Base-by-base conservation (phyloP, 2,329 filamentous ascomycete genomes). In the Periconia macrospinosa region DNA sequence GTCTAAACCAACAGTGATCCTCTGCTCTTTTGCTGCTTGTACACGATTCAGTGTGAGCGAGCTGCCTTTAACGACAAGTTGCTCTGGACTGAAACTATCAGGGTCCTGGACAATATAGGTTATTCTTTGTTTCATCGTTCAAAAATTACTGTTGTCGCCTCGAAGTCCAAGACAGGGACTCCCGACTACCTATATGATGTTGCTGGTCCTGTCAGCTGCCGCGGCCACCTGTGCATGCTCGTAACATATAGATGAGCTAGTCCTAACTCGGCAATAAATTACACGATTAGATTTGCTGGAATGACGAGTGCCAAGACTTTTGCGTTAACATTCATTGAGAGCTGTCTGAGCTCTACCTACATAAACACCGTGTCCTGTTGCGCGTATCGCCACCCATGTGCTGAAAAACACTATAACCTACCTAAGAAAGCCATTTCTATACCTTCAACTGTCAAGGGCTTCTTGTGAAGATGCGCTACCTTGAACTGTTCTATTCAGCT, bases 1-100 rank as follows among this genome's bases (percentile, higher is more conserved):
- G 46, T 86, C 80, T 18, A 92, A 76, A 37, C 83, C 81, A 57
- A 94, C 75, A 1, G 91, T 96, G 61, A 93, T 75, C 55, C 88
- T 85, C 69, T 94, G 90, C 74, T 97, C 90, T 60, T 90, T 87
- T 14, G 86, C 85, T 18, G 88, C 88, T 47, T 83, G 73, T 41
- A 94, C 71, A 2, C 81, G 82, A 1, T 78, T 78, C 49, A 95
- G 75, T 2, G 79, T 79, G 17, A 89, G 73, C 10, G 74, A 71
- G 45, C 79, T 76, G 42, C 79, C 75, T 43, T 78, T 77, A 42
- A 95, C 74, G 13, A 81, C 73, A 48, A 96, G 75, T 44, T 83
- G 78, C 1, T 83, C 76, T 0, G 89, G 87, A 49, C 89, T 84
- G 57, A 92, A 80, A 2, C 81, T 78, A 42, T 86, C 83, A n/a